A percentile compares a stretch with the other conserved stretches of the same genome.
These are phyloP conservation scores for Cladosporium sphaerospermum DNA, from an alignment of 2,329 filamentous ascomycete species.

Conservation along the genomic window DNA sequence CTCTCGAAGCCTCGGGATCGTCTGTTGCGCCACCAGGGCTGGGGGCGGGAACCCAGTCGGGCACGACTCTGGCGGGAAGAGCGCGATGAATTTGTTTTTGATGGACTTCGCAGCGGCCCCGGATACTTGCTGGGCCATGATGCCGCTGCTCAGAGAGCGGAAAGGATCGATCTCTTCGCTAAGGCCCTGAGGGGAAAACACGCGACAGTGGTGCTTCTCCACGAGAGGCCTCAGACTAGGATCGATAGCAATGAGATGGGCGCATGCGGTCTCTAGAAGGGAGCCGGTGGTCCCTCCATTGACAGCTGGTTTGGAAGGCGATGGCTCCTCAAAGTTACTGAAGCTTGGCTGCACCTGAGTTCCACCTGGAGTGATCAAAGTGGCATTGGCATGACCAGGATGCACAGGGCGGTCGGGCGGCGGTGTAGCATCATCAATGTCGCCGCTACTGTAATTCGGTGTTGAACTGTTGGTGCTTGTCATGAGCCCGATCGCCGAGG, in stretches of 20 bases:
- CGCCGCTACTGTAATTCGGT: slow-evolving; percentile 34
- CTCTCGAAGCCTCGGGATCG: slow-evolving; percentile 65
- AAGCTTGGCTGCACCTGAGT: slow-evolving; percentile 53
- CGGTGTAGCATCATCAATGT: slow-evolving; percentile 32
- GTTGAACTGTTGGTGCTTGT: slow-evolving; percentile 27
- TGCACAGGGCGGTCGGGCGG: slow-evolving; percentile 52
- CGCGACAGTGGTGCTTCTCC: slow-evolving; percentile 64
- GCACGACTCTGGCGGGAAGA: slow-evolving; percentile 50
- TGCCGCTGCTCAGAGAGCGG: slow-evolving; percentile 71
- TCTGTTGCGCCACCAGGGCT: slow-evolving; percentile 58
- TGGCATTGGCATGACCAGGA: slow-evolving; percentile 61
- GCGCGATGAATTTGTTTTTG: slow-evolving; percentile 70
- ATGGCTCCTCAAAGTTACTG: slow-evolving; percentile 33
- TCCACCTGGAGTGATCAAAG: slow-evolving; percentile 64
- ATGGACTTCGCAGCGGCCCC: slow-evolving; percentile 87
- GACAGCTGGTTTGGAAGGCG: slow-evolving; percentile 30
- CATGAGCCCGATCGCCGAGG: slow-evolving; percentile 44
- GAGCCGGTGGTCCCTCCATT: slow-evolving; percentile 43
- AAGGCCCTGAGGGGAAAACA: slow-evolving; percentile 79
- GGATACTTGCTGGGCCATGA: slow-evolving; percentile 95
- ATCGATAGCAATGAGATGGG: slow-evolving; percentile 68
- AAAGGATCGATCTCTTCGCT: slow-evolving; percentile 85
- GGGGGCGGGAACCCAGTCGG: slow-evolving; percentile 64
- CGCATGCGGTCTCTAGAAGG: slow-evolving; percentile 67
- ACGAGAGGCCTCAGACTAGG: slow-evolving; percentile 65